These are phyloP conservation scores for Nannochloris sp. DNA, from an alignment of 139 green algal species.

Conservation along the genomic window DNA sequence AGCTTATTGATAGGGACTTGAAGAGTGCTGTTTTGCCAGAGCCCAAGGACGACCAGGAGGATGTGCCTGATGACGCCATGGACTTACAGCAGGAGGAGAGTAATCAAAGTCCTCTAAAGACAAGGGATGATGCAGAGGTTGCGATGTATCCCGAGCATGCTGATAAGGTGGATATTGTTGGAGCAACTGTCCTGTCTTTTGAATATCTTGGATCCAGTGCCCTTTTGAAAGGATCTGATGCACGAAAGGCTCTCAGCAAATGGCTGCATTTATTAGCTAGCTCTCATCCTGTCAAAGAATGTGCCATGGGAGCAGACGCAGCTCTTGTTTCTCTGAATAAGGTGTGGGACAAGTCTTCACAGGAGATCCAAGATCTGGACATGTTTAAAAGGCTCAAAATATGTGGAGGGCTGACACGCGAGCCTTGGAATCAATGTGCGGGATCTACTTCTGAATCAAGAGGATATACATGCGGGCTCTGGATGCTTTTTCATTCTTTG, in stretches of 20 bases:
- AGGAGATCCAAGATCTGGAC: neutral
- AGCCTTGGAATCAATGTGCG: slow-evolving; percentile 38
- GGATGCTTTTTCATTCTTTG: slow-evolving; percentile 60
- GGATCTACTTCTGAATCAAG: slow-evolving; percentile 33
- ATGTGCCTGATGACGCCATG: neutral
- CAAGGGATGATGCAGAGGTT: neutral
- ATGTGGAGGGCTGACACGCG: slow-evolving; percentile 25
- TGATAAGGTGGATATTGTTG: slow-evolving; percentile 35
- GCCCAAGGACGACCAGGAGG: neutral
- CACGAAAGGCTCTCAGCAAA: slow-evolving; percentile 33
- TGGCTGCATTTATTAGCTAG: slow-evolving; percentile 35
- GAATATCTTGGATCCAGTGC: slow-evolving; percentile 24
- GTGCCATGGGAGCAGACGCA: slow-evolving; percentile 10
- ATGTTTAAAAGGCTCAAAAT: slow-evolving; percentile 18
- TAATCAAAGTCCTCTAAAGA: neutral
- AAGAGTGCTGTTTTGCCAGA: neutral
- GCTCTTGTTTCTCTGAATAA: slow-evolving; percentile 2
- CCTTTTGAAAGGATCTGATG: slow-evolving; percentile 28
- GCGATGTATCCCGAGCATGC: neutral
- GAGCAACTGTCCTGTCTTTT: slow-evolving; percentile 36
- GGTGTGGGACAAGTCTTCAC: slow-evolving; percentile 19
- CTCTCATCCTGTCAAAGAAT: slow-evolving; percentile 33
- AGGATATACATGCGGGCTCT: slow-evolving; percentile 70
- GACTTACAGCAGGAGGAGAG: neutral
- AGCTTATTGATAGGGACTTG: neutral